A percentile compares a stretch with the other conserved stretches of the same genome.
Conservation (phyloP, 1,284 basidiomycete genomes). For the Malassezia arunalokei region DNA sequence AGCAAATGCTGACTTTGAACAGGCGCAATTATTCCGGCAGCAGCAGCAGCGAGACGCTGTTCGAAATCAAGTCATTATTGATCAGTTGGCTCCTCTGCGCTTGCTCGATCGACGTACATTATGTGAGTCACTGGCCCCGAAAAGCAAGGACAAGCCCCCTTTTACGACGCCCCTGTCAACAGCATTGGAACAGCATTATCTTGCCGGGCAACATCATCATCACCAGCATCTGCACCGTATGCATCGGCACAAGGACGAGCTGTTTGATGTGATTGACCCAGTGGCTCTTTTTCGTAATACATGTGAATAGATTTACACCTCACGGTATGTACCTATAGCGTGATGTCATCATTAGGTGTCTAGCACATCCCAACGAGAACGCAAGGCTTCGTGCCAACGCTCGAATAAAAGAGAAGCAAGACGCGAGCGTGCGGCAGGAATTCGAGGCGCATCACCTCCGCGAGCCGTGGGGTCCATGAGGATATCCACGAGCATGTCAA, state of each 20-base stretch:
- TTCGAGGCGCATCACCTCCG: constrained; percentile 13
- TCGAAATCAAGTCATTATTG: constrained; percentile 31
- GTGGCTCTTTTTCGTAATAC: constrained; percentile 29
- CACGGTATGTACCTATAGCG: background rate
- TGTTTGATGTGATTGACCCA: constrained; percentile 41
- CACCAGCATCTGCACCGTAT: constrained; percentile 10
- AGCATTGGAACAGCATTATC: constrained; percentile 13
- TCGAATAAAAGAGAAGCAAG: constrained; percentile 87
- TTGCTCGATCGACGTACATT: constrained; percentile 30
- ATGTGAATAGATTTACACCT: constrained; percentile 17
- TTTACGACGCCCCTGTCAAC: constrained; percentile 1
- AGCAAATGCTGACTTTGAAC: background rate
- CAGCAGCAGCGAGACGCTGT: constrained; percentile 13
- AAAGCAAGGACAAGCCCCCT: background rate
- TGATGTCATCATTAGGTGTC: background rate
- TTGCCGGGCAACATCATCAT: constrained; percentile 2
- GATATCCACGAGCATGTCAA: constrained; percentile 8
- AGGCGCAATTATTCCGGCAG: constrained; percentile 4
- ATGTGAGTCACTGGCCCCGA: constrained; percentile 20
- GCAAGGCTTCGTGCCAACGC: constrained; percentile 80
- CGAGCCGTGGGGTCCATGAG: background rate
- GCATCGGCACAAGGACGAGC: constrained; percentile 30
- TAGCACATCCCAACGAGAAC: constrained; percentile 27
- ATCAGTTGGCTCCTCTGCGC: constrained; percentile 30
- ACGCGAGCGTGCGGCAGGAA: constrained; percentile 49